Evolutionary conservation across 768 basidiomycete genomes (phyloP), one percentile per base, ranked within the genome.

Genomic region (Xerocomellus intermedius): DNA sequence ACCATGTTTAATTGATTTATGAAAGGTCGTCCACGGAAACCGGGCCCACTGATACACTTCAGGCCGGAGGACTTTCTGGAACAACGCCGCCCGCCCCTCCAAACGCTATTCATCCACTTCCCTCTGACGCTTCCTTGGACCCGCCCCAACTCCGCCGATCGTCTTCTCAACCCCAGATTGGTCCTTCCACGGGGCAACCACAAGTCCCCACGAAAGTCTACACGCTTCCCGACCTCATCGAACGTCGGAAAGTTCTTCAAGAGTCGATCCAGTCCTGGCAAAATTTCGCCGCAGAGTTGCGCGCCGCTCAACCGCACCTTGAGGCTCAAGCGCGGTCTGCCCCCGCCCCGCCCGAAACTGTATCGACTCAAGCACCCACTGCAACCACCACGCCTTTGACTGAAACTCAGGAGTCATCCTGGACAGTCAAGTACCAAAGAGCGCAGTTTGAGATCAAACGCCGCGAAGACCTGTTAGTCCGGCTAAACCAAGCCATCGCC

Each of bases 381-480:
- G 17, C 51, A 17, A 16, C 56, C 7, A 12, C 41, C 12, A 13
- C 44, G 12, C 13, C 51, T 44, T 53, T 48, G 37, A 37, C 43
- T 32, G 63, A 53, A 36, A 5, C 32, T 39, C 64, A 57, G 35
- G 64, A 62, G 12, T 41, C 64, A 42, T 55, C 67, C 9, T 68
- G 66, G 58, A 24, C 43, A 3, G 51, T 24, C 52, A 68, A 61
- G 39, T 57, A 55, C 43, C 56, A 72, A 22, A 54, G 60, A 52
- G 62, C 61, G 17, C 68, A 64, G 35, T 59, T 68, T 50, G 69
- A 70, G 55, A 70, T 69, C 39, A 70, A 64, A 42, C 68, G 67
- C 24, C 66, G 67, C 37, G 64, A 70, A 49, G 68, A 68, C 21
- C 38, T 70, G 42, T 52, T 70, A 10, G 21, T 64, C 42, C 62